Evolutionary conservation across 768 basidiomycete species (phyloP), one percentile per base, ranked within the genome.

Genomic region (Termitomyces sp.): DNA sequence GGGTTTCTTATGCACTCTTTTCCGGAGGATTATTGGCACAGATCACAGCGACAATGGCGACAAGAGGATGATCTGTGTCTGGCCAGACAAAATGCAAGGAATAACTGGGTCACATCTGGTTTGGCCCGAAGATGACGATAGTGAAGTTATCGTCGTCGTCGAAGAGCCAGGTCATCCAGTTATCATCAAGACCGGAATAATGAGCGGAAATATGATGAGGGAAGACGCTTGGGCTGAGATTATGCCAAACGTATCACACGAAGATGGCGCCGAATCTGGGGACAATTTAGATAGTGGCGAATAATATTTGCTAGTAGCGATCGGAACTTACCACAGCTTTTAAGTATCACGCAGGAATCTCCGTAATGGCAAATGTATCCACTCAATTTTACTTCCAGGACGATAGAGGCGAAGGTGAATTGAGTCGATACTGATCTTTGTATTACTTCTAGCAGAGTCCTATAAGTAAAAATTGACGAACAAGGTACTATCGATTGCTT

Each of bases 131-230:
- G 49, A 43, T 23, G 21, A 27, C 6, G 23, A 25, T 16, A 31
- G 29, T 14, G 38, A 54, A 27, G 21, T 29, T 16, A 27, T 19
- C 3, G 45, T 53, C 9, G 14, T 58, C 4, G 11, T 58, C 16
- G 37, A 19, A 23, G 29, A 29, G 29, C n/a, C 31, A 31, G 49
- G n/a, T 17, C 21, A 31, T 29, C 44, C 50, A 31, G 14, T 34
- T 23, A 17, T 58, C 35, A 58, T 58, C 14, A 27, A 40, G 14
- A 58, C 44, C 1, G 51, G 57, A 23, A 53, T 58, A 14, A 17
- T 34, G 17, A 54, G 52, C 6, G 7, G 52, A 8, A 38, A 58
- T 9, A 21, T 58, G 27, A 58, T 58, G 57, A 52, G 43, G 6
- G 52, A 58, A 29, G 57, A 54, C 8, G 51, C 51, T 16, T 53